phyloP scores from a whole-genome alignment of 495 filamentous ascomycete species.

The Penicillium lagena region DNA sequence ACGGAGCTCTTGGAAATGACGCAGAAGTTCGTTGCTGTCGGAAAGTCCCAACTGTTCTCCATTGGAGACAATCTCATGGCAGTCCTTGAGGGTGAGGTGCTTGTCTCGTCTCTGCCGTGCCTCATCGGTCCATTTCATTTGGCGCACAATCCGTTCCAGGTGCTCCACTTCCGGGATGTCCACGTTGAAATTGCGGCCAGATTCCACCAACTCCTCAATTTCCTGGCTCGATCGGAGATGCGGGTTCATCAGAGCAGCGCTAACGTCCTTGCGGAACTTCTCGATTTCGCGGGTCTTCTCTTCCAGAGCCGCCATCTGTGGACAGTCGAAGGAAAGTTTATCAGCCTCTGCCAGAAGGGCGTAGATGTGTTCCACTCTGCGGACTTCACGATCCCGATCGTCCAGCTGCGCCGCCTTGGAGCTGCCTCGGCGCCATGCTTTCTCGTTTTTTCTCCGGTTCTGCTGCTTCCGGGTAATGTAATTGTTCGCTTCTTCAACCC shows the following conservation, averaged over 20 bases:
- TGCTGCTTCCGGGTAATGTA: slow-evolving; percentile 98
- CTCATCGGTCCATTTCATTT: slow-evolving; percentile 83
- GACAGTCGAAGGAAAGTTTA: slow-evolving; percentile 87
- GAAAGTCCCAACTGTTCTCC: slow-evolving; percentile 71
- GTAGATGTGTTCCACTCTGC: slow-evolving; percentile 84
- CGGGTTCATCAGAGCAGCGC: slow-evolving; percentile 56
- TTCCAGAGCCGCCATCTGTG: slow-evolving; percentile 80
- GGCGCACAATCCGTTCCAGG: slow-evolving; percentile 71
- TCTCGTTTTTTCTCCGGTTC: slow-evolving; percentile 95
- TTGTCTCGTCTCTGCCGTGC: slow-evolving; percentile 56
- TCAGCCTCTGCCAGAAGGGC: slow-evolving; percentile 80
- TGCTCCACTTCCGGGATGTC: slow-evolving; percentile 90
- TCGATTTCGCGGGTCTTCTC: slow-evolving; percentile 85
- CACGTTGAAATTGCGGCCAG: slow-evolving; percentile 83
- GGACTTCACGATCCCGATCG: slow-evolving; percentile 81
- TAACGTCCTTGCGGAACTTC: slow-evolving; percentile 76
- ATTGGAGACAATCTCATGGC: slow-evolving; percentile 67
- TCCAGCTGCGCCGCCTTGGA: slow-evolving; percentile 76
- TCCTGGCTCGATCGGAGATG: slow-evolving; percentile 56
- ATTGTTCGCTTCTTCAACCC: slow-evolving; percentile 95
- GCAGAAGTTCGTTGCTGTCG: slow-evolving; percentile 68
- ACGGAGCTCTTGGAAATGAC: slow-evolving; percentile 67
- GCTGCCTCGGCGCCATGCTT: slow-evolving; percentile 75
- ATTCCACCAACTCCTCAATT: slow-evolving; percentile 85
- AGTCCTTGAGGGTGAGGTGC: slow-evolving; percentile 66